phyloP scores from a whole-genome alignment of 768 basidiomycete species.

The Lentinula edodes region DNA sequence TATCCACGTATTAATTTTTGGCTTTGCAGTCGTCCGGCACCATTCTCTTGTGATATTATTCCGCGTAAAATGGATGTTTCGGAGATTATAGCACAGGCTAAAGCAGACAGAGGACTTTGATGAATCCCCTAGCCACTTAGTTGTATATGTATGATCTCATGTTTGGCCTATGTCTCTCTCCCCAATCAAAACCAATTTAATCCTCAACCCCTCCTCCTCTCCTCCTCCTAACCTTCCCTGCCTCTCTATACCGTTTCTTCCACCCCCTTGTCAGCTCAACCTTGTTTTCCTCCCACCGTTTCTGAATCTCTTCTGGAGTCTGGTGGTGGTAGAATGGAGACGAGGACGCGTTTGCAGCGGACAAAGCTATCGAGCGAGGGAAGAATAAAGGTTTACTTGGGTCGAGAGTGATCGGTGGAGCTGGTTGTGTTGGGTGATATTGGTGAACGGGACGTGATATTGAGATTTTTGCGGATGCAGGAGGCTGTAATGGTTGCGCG shows the following conservation, averaged over 20 bases:
- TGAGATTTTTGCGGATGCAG: not conserved
- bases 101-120: not conserved
- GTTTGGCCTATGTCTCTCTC: slow-evolving; percentile 12
- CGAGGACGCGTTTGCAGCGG: not conserved
- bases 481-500: slow-evolving; percentile 6
- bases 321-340: slow-evolving; percentile 18
- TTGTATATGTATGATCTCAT: too few relatives aligned
- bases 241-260: slow-evolving; percentile 75
- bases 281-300: slow-evolving; percentile 67
- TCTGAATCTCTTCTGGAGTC: slow-evolving; percentile 56
- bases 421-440: slow-evolving; percentile 14
- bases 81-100: not conserved
- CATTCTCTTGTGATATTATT: not conserved
- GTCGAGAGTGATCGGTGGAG: slow-evolving; percentile 38
- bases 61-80: not conserved
- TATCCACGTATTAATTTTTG: not conserved
- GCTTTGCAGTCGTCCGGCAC: not conserved
- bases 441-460: slow-evolving; percentile 5
- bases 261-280: slow-evolving; percentile 66
- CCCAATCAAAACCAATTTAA: not conserved
- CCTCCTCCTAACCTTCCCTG: slow-evolving; percentile 56
- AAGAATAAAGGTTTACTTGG: slow-evolving; percentile 59
- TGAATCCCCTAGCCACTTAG: too few relatives aligned
- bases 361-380: slow-evolving; percentile 29
- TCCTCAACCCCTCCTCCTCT: slow-evolving; percentile 39